Evolutionary conservation across 768 basidiomycete genomes (phyloP).

Genomic region (Tylopilus felleus): DNA sequence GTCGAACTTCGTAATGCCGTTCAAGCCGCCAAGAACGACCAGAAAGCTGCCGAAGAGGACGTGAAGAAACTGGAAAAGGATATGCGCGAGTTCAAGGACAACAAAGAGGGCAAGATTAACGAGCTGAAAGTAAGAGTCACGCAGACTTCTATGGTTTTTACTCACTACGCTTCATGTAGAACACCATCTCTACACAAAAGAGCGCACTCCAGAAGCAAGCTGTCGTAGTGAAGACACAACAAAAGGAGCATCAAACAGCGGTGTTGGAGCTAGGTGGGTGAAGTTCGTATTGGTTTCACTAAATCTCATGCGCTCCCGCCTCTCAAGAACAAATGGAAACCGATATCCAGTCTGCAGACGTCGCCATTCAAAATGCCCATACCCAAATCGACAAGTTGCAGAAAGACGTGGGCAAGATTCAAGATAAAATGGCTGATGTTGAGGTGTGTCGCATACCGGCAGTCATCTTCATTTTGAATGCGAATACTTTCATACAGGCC

Average conservation of each 20-base stretch:
- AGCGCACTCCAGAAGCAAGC: slow-evolving; percentile 76
- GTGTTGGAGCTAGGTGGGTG: slow-evolving; percentile 80
- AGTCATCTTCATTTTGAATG: background rate
- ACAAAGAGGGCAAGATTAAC: slow-evolving; percentile 95
- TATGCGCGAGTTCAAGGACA: slow-evolving; percentile 98
- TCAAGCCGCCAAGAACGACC: slow-evolving; percentile 69
- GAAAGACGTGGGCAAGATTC: slow-evolving; percentile 60
- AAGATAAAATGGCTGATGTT: slow-evolving; percentile 40
- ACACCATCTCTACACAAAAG: slow-evolving; percentile 78
- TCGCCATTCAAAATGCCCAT: slow-evolving; percentile 29
- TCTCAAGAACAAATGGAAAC: slow-evolving; percentile 28
- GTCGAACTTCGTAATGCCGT: slow-evolving; percentile 53
- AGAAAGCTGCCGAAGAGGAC: slow-evolving; percentile 72
- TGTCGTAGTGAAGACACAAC: slow-evolving; percentile 76
- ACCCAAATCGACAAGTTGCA: slow-evolving; percentile 51
- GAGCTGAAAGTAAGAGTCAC: slow-evolving; percentile 72
- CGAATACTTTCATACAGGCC: slow-evolving; percentile 34
- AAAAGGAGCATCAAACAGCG: slow-evolving; percentile 88
- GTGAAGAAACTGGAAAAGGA: slow-evolving; percentile 89
- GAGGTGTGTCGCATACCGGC: slow-evolving; percentile 15
- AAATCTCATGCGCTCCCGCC: background rate
- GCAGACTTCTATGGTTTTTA: background rate
- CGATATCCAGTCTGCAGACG: slow-evolving; percentile 27
- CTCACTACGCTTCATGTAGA: slow-evolving; percentile 31
- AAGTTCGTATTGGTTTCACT: background rate